Conservation (phyloP, 2,329 filamentous ascomycete genomes). For the Lasiodiplodia gonubiensis region DNA sequence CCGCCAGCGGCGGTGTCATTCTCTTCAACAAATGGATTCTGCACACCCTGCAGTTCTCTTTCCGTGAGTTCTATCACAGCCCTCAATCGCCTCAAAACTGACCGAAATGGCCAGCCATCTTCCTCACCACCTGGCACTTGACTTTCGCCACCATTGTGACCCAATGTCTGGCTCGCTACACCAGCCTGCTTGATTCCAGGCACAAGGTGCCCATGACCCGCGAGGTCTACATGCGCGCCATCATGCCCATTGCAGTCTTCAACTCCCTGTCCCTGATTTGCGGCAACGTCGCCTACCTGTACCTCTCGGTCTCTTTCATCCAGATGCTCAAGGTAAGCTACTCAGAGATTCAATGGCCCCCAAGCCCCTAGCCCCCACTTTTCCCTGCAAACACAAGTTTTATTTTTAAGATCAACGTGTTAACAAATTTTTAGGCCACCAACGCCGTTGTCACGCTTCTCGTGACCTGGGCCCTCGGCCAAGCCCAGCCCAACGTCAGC, state of each 20-base stretch:
- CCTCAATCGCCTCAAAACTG: conserved; percentile 49
- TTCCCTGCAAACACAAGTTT: neutral
- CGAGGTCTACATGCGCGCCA: conserved; percentile 87
- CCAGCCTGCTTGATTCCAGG: conserved; percentile 85
- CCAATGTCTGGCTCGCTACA: conserved; percentile 89
- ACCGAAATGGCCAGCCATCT: conserved; percentile 62
- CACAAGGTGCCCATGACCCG: conserved; percentile 98
- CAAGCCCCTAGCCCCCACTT: neutral
- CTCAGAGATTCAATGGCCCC: neutral
- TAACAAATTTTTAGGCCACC: conserved; percentile 68
- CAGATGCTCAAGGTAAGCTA: conserved; percentile 90
- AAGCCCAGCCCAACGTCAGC: conserved; percentile 82
- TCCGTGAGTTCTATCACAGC: conserved; percentile 60
- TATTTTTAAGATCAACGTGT: neutral
- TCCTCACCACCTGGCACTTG: conserved; percentile 90
- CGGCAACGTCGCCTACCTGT: conserved; percentile 93
- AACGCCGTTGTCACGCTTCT: conserved; percentile 92
- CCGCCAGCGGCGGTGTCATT: conserved; percentile 90
- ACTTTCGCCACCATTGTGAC: conserved; percentile 93
- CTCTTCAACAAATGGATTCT: conserved; percentile 99
- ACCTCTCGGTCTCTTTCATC: conserved; percentile 94
- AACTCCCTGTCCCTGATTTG: conserved; percentile 97
- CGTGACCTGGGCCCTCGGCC: conserved; percentile 84
- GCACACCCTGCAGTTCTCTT: conserved; percentile 74
- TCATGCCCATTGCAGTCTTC: conserved; percentile 92